Percentiles rank a stretch among this genome's conserved stretches.
phyloP scores from a whole-genome alignment of 164 flowering plant genomes.

The Protea cynaroides region DNA sequence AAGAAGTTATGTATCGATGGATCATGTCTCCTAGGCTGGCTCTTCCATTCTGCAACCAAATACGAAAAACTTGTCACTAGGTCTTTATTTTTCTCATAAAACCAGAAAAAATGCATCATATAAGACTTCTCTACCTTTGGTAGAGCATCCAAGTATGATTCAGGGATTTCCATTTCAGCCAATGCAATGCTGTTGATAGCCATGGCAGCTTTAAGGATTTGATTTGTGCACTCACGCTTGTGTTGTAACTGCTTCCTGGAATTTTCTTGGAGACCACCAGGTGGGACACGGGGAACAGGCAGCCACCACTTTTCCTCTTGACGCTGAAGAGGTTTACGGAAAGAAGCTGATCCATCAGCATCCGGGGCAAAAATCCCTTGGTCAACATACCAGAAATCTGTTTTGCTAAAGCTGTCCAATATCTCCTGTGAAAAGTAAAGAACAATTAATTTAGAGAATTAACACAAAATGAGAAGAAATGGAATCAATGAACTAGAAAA shows the following conservation, averaged over 20 bases:
- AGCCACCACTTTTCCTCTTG: constrained; percentile 99
- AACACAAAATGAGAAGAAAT: too few relatives aligned
- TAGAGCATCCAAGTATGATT: constrained; percentile 73
- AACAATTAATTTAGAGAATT: too few relatives aligned
- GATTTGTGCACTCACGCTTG: constrained; percentile 82
- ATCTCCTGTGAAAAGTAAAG: constrained; percentile 50
- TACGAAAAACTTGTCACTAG: not conserved
- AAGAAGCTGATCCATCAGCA: constrained; percentile 63
- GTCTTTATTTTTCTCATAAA: not conserved
- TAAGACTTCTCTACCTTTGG: constrained; percentile 59
- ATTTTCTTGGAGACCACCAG: constrained; percentile 61
- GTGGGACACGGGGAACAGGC: constrained; percentile 84
- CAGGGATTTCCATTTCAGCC: constrained; percentile 95
- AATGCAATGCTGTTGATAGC: constrained; percentile 71
- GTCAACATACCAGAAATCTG: constrained; percentile 96
- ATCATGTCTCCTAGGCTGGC: constrained; percentile 85
- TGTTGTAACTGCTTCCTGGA: constrained; percentile 64
- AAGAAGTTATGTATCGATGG: constrained; percentile 82
- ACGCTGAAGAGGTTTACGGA: constrained; percentile 55
- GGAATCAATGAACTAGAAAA: too few relatives aligned
- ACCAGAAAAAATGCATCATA: not conserved
- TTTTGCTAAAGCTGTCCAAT: constrained; percentile 61
- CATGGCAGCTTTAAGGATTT: constrained; percentile 91
- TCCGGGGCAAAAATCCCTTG: constrained; percentile 72
- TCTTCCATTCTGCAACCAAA: constrained; percentile 66